Conservation (phyloP, 1,139 yeast species). For the Chernovozyma sophiae-reginae region DNA sequence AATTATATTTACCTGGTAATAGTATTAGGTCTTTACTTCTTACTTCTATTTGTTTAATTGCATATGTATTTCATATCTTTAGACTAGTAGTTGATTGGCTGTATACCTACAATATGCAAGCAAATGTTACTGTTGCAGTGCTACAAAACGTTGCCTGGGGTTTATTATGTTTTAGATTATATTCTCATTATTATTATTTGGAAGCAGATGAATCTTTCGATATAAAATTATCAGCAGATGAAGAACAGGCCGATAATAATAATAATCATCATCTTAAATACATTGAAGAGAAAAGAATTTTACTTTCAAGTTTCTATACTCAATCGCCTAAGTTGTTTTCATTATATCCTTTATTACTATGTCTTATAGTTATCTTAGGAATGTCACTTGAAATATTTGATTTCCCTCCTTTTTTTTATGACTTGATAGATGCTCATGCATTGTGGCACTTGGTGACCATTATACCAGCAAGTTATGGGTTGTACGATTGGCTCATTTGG, state of each 20-base stretch:
- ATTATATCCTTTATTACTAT: slow-evolving; percentile 37
- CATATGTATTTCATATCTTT: slow-evolving; percentile 61
- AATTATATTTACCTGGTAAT: slow-evolving; percentile 44
- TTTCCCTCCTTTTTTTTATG: slow-evolving; percentile 64
- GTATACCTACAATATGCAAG: slow-evolving; percentile 91
- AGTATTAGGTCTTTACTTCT: slow-evolving; percentile 26
- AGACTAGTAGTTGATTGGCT: slow-evolving; percentile 77
- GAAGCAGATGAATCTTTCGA: slow-evolving; percentile 13
- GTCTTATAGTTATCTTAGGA: slow-evolving; percentile 59
- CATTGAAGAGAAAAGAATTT: slow-evolving; percentile 17
- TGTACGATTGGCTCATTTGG: slow-evolving; percentile 50
- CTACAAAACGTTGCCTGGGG: slow-evolving; percentile 56
- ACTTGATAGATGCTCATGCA: slow-evolving; percentile 85
- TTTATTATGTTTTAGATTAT: slow-evolving; percentile 29
- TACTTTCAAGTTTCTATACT: slow-evolving; percentile 32
- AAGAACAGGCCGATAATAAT: slow-evolving; percentile 3
- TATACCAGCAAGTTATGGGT: slow-evolving; percentile 49
- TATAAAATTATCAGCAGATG: slow-evolving; percentile 1
- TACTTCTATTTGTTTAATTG: slow-evolving; percentile 38
- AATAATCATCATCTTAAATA: slow-evolving; percentile 25
- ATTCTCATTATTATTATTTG: slow-evolving; percentile 22
- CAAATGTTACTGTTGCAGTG: slow-evolving; percentile 75
- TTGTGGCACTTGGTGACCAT: slow-evolving; percentile 86
- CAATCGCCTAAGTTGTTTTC: slow-evolving; percentile 38
- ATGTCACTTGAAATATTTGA: slow-evolving; percentile 88